Percentiles rank a stretch among this genome's conserved stretches.
Evolutionary conservation across 2,329 filamentous ascomycete genomes (phyloP).

Genomic region (Dactylellina cionopaga): DNA sequence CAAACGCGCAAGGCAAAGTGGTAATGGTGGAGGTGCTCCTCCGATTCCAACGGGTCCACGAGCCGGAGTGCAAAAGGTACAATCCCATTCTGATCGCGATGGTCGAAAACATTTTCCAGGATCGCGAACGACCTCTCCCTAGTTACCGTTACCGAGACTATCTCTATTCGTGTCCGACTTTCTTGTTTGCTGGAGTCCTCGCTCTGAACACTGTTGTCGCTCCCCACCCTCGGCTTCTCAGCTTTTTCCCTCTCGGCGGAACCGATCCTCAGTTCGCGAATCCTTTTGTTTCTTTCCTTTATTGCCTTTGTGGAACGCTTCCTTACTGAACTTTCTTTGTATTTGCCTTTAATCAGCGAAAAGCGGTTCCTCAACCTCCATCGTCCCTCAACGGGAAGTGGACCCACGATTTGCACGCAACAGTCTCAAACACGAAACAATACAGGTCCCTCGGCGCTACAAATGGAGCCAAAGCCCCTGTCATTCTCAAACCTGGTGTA

Average conservation of each 20-base stretch:
- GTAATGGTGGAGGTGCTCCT: constrained; percentile 19
- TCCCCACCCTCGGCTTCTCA: constrained; percentile 1
- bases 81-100: constrained; percentile 33
- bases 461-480: constrained; percentile 60
- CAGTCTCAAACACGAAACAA: constrained; percentile 9
- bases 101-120: constrained; percentile 13
- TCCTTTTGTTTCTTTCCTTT: constrained; percentile 6
- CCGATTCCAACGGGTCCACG: constrained; percentile 37
- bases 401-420: constrained; percentile 74
- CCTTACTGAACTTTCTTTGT: constrained; percentile 41
- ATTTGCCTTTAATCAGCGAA: constrained; percentile 22
- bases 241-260: constrained; percentile 16
- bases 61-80: constrained; percentile 45
- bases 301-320: constrained; percentile 21
- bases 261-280: constrained; percentile 11
- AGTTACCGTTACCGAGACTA: no score
- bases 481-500: constrained; percentile 60
- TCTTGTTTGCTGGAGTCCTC: constrained; percentile 14
- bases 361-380: constrained; percentile 25
- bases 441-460: constrained; percentile 57
- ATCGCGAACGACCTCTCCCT: constrained; percentile 10
- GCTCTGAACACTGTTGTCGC: not conserved
- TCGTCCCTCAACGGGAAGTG: constrained; percentile 71
- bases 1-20: constrained; percentile 29
- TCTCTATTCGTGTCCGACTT: constrained; percentile 12